Conservation (phyloP, 768 basidiomycete genomes). For the Tricholoma flavovirens region DNA sequence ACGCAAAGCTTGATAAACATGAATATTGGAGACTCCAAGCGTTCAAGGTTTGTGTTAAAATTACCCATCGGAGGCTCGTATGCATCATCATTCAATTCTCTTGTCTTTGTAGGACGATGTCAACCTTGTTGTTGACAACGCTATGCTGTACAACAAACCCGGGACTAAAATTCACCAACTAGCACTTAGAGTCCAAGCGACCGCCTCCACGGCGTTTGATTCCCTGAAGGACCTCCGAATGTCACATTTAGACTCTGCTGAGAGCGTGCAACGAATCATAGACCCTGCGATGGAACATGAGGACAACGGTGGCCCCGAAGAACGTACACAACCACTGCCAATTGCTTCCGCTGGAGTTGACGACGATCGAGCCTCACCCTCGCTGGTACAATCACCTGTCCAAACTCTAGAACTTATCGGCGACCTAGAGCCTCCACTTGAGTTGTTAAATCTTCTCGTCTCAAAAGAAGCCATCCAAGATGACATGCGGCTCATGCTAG, state of each 20-base stretch:
- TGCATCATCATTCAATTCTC: not conserved
- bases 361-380: not conserved
- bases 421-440: conserved; percentile 68
- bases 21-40: conserved; percentile 73
- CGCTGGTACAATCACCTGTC: conserved; percentile 5
- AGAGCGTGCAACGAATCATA: not conserved
- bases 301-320: not conserved
- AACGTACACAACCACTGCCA: not conserved
- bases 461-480: conserved; percentile 48
- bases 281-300: not conserved
- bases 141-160: conserved; percentile 76
- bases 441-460: conserved; percentile 49
- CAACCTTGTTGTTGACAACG: conserved; percentile 80
- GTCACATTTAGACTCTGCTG: not conserved
- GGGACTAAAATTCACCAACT: conserved; percentile 66
- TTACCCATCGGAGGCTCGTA: no score
- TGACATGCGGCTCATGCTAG: conserved; percentile 48
- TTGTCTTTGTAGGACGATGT: conserved; percentile 59
- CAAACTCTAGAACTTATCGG: conserved; percentile 33
- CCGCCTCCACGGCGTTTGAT: conserved; percentile 34
- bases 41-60: conserved; percentile 65
- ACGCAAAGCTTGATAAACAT: conserved; percentile 72
- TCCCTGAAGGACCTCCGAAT: conserved; percentile 31
- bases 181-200: conserved; percentile 55
- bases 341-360: not conserved